Evolutionary conservation across 2,329 filamentous ascomycete species (phyloP), one percentile per base, ranked within the genome.

Genomic region (Aaosphaeria pasadenensis): DNA sequence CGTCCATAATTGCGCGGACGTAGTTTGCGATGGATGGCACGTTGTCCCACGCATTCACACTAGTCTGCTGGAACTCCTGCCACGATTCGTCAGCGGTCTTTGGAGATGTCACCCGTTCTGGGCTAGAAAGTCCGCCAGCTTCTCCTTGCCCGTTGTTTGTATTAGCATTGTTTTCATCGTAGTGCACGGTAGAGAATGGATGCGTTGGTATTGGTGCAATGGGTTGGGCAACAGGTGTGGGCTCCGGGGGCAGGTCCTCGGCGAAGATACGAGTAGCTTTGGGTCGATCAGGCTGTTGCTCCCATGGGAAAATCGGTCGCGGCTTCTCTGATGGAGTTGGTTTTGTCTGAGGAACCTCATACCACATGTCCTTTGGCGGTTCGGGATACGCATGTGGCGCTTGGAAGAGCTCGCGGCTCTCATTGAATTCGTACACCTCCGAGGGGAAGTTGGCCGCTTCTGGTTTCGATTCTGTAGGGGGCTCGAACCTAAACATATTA

Each of bases 231-330:
- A 30, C 33, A 28, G 43, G 81, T 7, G 71, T 66, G 11, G 72
- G 62, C 50, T 62, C 60, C 43, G 67, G 63, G 29, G 60, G 53
- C 17, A 70, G 57, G 49, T 85, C 81, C 50, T 85, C 82, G 42
- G 76, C 72, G 61, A 91, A 94, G 9, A 85, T 78, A 56, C 89
- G 82, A 9, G 81, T 82, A 7, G 83, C 73, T 59, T 77, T 82
- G 9, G 86, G 79, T 52, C 81, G 82, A 49, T 85, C 74, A 11
- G 81, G 81, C 52, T 86, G 75, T 39, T 71, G 73, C 69, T 99
- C 94, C 94, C 94, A 99, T 0, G 94, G 94, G 69, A 99, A 99
- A 43, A 97, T 85, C 3, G 85, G 79, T 42, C 80, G 79, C 11
- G 85, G 81, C 51, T 75, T 80, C 54, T 84, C 76, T 42, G 82